These are phyloP conservation scores for Mucor indicus DNA, from an alignment of 371 early-diverging fungal species.

Conservation along the genomic window DNA sequence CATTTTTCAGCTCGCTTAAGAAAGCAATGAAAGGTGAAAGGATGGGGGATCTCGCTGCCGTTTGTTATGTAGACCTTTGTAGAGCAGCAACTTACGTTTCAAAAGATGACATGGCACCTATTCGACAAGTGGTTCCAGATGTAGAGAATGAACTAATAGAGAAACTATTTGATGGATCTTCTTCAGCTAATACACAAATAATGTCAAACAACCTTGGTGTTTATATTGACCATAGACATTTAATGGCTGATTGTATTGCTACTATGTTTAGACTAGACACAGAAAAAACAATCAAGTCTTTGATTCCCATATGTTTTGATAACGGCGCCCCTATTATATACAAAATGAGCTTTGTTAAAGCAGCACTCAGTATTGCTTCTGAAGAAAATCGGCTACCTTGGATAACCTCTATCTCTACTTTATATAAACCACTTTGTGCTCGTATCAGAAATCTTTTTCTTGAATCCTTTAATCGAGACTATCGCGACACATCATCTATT, in stretches of 20 bases:
- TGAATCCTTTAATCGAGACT: conserved; percentile 38
- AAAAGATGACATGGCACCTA: conserved; percentile 52
- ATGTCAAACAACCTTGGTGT: conserved; percentile 39
- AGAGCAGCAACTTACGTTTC: conserved; percentile 66
- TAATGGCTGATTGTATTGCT: conserved; percentile 67
- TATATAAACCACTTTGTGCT: conserved; percentile 58
- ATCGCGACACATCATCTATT: conserved; percentile 7
- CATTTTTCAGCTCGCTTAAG: conserved; percentile 61
- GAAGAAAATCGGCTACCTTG: conserved; percentile 62
- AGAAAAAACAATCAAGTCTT: conserved; percentile 49
- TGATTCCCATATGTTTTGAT: conserved; percentile 59
- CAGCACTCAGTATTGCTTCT: conserved; percentile 62
- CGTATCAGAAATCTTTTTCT: conserved; percentile 63
- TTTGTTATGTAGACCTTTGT: conserved; percentile 76
- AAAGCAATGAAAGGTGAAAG: conserved; percentile 55
- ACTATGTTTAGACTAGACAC: conserved; percentile 69
- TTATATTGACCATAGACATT: conserved; percentile 37
- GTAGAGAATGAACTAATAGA: conserved; percentile 70
- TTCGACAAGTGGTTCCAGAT: conserved; percentile 58
- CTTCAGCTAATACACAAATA: conserved; percentile 35
- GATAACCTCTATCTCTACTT: conserved; percentile 58
- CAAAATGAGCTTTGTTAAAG: conserved; percentile 65
- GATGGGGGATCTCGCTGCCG: conserved; percentile 61
- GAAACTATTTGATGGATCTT: conserved; percentile 51
- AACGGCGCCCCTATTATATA: conserved; percentile 55